Percentiles rank a stretch among this genome's conserved stretches.
Evolutionary conservation across 768 basidiomycete species (phyloP).

Genomic region (Trametes villosa): DNA sequence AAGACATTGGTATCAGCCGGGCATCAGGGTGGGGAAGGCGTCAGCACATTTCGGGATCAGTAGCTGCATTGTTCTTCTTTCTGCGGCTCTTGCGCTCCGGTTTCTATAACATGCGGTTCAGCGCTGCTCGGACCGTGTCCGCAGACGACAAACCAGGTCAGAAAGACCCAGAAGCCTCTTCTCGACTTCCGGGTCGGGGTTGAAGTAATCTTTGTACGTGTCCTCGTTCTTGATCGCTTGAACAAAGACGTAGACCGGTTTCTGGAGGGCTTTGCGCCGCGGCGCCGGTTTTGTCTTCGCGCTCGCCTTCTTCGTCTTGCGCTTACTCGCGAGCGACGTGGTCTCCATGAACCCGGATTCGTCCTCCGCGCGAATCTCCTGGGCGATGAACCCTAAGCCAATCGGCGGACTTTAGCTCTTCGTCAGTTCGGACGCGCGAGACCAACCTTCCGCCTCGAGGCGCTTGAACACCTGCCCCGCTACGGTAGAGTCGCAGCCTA

Average conservation of each 20-base stretch:
- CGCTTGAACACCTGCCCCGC: constrained; percentile 68
- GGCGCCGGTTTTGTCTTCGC: constrained; percentile 48
- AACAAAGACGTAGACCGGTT: constrained; percentile 63
- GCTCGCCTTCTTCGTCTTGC: constrained; percentile 38
- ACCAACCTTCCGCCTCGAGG: constrained; percentile 70
- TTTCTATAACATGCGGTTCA: constrained; percentile 19
- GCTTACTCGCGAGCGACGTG: constrained; percentile 42
- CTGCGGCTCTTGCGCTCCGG: constrained; percentile 23
- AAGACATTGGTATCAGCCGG: constrained; percentile 4
- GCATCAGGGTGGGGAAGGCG: constrained; percentile 5
- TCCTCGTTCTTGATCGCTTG: constrained; percentile 45
- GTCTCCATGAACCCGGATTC: constrained; percentile 54
- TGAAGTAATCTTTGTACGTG: constrained; percentile 71
- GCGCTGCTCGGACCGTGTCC: constrained; percentile 4
- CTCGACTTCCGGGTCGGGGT: constrained; percentile 62
- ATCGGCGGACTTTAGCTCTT: neutral
- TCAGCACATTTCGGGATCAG: constrained; percentile 11
- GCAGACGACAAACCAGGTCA: constrained; percentile 29
- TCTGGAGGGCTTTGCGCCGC: constrained; percentile 55
- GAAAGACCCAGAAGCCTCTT: constrained; percentile 62
- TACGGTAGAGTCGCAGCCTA: constrained; percentile 58
- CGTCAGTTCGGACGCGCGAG: neutral
- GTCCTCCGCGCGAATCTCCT: constrained; percentile 51
- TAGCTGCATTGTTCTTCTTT: constrained; percentile 15
- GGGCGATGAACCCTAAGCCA: constrained; percentile 60